Base-by-base conservation (phyloP, 2,329 filamentous ascomycete genomes). In the Ilyonectria sp. region DNA sequence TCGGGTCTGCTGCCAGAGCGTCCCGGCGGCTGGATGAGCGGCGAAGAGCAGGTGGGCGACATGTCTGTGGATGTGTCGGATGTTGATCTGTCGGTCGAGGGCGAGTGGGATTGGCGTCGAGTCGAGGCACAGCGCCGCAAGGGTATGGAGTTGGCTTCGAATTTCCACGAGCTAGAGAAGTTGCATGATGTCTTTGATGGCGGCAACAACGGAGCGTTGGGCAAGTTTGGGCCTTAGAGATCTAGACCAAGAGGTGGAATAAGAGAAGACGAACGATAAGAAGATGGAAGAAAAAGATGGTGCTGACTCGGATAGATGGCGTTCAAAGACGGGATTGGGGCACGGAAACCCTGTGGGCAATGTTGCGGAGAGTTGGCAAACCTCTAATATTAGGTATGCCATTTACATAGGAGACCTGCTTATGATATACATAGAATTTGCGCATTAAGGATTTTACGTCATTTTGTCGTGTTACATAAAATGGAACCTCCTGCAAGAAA, bases 1-100 rank as follows among this genome's bases (percentile, higher is more conserved):
- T 92, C 91, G 56, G 90, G 91, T 1, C 84, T 98, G 78, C 83
- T 98, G 57, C 96, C 96, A 0, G 83, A 87, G 64, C 86, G 91
- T 54, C 94, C 94, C 0, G 90, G 87, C 11, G 91, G 91, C 23
- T 91, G 90, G 90, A 82, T 82, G 7, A 77, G 81, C 59, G 84
- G 84, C 17, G 82, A 83, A 33, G 78, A 81, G 47, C 84, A 83
- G 52, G 77, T 83, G 33, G 82, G 82, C 29, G 78, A 81, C 46
- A 76, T 81, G 33, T 77, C 81, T 10, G 79, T 75, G 7, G 82
- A 85, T 15, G 63, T 83, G 11, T 78, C 78, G 6, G 79, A 80
- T 7, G 73, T 82, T 13, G 72, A 82, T 26, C 65, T 82, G 21
- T 71, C 78, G 26, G 69, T 74, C 6, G 78, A 80, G 2, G 80